Evolutionary conservation across 169 alveolate species (phyloP), one percentile per base, ranked within the genome.

Genomic region (Plasmodium inui): DNA sequence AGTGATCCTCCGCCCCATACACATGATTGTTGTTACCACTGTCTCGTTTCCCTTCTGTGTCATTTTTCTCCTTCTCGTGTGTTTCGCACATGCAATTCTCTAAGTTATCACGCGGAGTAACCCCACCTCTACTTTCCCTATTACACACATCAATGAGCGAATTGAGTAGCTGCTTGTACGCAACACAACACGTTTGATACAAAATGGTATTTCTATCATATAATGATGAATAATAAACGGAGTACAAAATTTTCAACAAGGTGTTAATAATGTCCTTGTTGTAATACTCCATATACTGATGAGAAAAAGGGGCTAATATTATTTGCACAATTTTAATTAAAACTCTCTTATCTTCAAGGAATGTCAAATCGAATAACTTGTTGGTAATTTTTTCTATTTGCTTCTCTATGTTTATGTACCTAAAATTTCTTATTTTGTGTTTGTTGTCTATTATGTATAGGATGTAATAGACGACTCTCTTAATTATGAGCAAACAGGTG

Each of bases 101-200:
- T 50, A n/a, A 1, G 80, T 12, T 9, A 8, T 10, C 55, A 50
- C 37, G 7, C 12, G 44, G 78, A 34, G 28, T 44, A 5, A 9
- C n/a, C 70, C 82, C 50, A 39, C 57, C 46, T 26, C 28, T 32
- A 32, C 37, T 44, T 50, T 88, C 94, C 55, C 82, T 79, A 37
- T 88, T 88, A 34, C 94, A 88, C 72, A 88, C 73, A 88, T 88
- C 94, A 34, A 79, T 88, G 19, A 88, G 73, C 3, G 94, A 88
- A 67, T 88, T 88, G 44, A 88, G 94, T 1, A 88, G 26, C 41
- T 88, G 94, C 46, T 88, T 32, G n/a, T 79, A 88, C 7, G 94
- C 89, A 39, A 83, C 94, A 80, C 94, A 88, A 67, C 90, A 88
- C 53, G 94, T 88, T 61, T 88, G 83, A 61, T 88, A 79, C 72